phyloP scores from a whole-genome alignment of 2,329 filamentous ascomycete genomes.

The Amauroascus niger region DNA sequence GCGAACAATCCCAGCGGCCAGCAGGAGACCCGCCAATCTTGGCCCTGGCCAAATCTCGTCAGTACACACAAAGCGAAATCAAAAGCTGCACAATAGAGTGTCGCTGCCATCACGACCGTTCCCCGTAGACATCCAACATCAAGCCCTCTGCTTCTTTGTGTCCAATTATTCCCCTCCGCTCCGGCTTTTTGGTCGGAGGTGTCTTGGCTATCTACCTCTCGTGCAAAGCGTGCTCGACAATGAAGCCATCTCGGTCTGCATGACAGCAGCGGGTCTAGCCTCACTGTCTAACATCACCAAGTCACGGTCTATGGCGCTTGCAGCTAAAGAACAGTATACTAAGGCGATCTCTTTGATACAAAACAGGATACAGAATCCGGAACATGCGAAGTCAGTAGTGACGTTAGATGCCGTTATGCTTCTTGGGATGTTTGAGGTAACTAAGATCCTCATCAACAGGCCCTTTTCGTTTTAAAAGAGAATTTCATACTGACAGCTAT shows the following conservation, averaged over 20 bases:
- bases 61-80: not conserved
- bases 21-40: not conserved
- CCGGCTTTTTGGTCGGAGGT: slow-evolving; percentile 22
- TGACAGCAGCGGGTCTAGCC: slow-evolving; percentile 50
- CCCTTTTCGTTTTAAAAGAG: too few species aligned
- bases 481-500: not conserved
- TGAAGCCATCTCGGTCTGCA: slow-evolving; percentile 37
- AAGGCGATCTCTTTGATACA: slow-evolving; percentile 42
- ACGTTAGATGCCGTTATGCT: slow-evolving; percentile 48
- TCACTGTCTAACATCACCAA: slow-evolving; percentile 47
- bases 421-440: slow-evolving; percentile 54
- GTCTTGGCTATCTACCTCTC: slow-evolving; percentile 21
- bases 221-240: slow-evolving; percentile 19
- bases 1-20: not conserved
- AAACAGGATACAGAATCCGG: slow-evolving; percentile 26
- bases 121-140: slow-evolving; percentile 19
- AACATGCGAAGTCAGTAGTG: slow-evolving; percentile 32
- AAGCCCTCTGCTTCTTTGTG: slow-evolving; percentile 31
- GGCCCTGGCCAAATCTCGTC: not conserved
- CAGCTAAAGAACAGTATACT: slow-evolving; percentile 47
- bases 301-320: slow-evolving; percentile 38
- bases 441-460: too few species aligned
- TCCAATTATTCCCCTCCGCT: slow-evolving; percentile 28
- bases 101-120: slow-evolving; percentile 1
- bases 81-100: not conserved